Evolutionary conservation across 768 basidiomycete genomes (phyloP), one percentile per base, ranked within the genome.

Genomic region (Phlebiopsis flavidoalba): DNA sequence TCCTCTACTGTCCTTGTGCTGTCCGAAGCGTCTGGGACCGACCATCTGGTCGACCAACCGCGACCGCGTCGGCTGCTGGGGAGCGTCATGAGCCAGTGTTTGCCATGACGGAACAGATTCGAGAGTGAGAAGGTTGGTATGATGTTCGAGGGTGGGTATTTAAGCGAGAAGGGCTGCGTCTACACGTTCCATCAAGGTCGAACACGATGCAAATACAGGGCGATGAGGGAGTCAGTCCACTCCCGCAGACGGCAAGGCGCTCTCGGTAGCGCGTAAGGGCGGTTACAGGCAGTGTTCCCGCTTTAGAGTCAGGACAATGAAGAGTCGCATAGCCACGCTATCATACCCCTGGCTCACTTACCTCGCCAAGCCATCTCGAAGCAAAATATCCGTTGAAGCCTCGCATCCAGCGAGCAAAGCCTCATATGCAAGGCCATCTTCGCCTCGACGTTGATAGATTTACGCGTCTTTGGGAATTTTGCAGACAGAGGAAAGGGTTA

Each of bases 171-270:
- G 2, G 15, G n/a, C 10, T 24, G 24, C 17, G 26, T 46, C 57
- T 26, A 7, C 57, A 58, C 57, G 57, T 26, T 35, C 36, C 47
- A 58, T 53, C 50, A 52, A 21, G 35, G 19, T 19, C 17, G 47
- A 46, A 48, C 57, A 58, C 57, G 57, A 49, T 58, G 57, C 31
- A 58, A 36, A 49, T 43, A 43, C 43, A 58, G 57, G 54, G 54
- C 53, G 15, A 22, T 53, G 53, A 37, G 53, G 35, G 54, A 55
- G 54, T 55, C 54, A 55, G 14, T 17, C 2, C 48, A 36, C 17
- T 55, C 53, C 53, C 53, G 53, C 40, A 54, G 53, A 14, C 19
- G 14, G 52, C 31, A 33, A 17, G 47, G 12, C 48, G 24, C 53
- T 54, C 53, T 54, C 54, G 54, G 54, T 55, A 55, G 54, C 54